Base-by-base conservation (phyloP, 352 stramenopile genomes). In the Elongisporangium undulatum region DNA sequence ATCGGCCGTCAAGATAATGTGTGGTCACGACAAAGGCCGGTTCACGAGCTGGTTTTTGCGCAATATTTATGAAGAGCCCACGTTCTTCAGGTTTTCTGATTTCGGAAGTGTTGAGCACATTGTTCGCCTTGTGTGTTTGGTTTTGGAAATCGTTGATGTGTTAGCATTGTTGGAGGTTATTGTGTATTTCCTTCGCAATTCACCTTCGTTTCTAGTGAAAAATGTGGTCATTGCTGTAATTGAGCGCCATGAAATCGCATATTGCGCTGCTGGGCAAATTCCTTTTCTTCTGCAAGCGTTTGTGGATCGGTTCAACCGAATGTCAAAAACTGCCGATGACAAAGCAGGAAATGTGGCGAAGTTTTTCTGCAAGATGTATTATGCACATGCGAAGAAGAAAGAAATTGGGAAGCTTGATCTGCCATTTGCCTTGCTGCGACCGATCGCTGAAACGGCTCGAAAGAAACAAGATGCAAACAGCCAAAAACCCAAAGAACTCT, bases 321-420 rank as follows among this genome's bases (percentile, higher is more conserved):
- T 92, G 21, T 70, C 82, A 7, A 84, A 86, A 39, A 68, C 72
- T 12, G 85, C 85, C 7, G 85, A 94, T 22, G 85, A 94, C 57
- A 92, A 89, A 51, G 58, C 67, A 49, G 79, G 79, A 16, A 89
- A 74, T 29, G 69, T 94, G 23, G 85, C 85, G 15, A 79, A 88
- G 57, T 94, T 92, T 41, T 94, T 94, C 48, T 90, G 82, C 66
- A 87, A 82, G 34, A 82, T 94, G 80, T 94, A 92, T 56, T 91
- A 91, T 54, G 75, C 71, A 3, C 85, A 94, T 54, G 84, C 85
- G 21, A 92, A 92, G 64, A 90, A 88, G 56, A 87, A 88, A 65
- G 80, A 91, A 55, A 89, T 91, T 10, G 82, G 71, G 9, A 92
- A 90, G 58, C 59, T 90, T 4, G 82, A 94, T 53, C 68, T 94